These are phyloP conservation scores for Trypanosoma scelopori DNA, from an alignment of 208 protist species.

Conservation along the genomic window DNA sequence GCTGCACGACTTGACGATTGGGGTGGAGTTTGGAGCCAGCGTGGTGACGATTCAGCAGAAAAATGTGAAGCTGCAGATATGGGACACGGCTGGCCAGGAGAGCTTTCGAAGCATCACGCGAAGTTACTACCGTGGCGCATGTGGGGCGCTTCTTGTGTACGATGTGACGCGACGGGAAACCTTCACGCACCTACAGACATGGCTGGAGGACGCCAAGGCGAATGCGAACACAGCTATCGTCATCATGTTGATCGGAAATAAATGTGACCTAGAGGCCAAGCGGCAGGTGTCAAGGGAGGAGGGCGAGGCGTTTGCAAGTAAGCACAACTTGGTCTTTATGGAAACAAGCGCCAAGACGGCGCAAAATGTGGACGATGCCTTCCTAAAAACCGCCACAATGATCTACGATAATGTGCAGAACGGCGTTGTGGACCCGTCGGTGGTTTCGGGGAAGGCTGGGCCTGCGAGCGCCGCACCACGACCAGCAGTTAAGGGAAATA, in stretches of 20 bases:
- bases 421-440: slow-evolving; percentile 85
- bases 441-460: slow-evolving; percentile 60
- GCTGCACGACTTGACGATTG: slow-evolving; percentile 99
- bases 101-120: slow-evolving; percentile 99
- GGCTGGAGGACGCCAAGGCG: slow-evolving; percentile 96
- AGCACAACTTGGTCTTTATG: slow-evolving; percentile 96
- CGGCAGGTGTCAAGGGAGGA: slow-evolving; percentile 95
- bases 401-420: slow-evolving; percentile 97
- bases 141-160: slow-evolving; percentile 98
- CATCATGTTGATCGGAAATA: slow-evolving; percentile 99
- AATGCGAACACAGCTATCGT: slow-evolving; percentile 96
- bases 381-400: slow-evolving; percentile 92
- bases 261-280: slow-evolving; percentile 95
- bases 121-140: slow-evolving; percentile 99
- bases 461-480: not conserved
- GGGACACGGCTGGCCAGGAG: slow-evolving; percentile 97
- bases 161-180: slow-evolving; percentile 97
- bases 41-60: slow-evolving; percentile 95
- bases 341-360: slow-evolving; percentile 99
- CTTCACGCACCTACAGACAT: slow-evolving; percentile 96
- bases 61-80: slow-evolving; percentile 99
- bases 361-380: slow-evolving; percentile 95
- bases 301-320: slow-evolving; percentile 94
- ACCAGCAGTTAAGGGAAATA: slow-evolving; percentile 9
- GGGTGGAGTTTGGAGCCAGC: slow-evolving; percentile 98